These are phyloP conservation scores for Diaporthe citriasiana DNA, from an alignment of 2,329 filamentous ascomycete species.

Conservation along the genomic window DNA sequence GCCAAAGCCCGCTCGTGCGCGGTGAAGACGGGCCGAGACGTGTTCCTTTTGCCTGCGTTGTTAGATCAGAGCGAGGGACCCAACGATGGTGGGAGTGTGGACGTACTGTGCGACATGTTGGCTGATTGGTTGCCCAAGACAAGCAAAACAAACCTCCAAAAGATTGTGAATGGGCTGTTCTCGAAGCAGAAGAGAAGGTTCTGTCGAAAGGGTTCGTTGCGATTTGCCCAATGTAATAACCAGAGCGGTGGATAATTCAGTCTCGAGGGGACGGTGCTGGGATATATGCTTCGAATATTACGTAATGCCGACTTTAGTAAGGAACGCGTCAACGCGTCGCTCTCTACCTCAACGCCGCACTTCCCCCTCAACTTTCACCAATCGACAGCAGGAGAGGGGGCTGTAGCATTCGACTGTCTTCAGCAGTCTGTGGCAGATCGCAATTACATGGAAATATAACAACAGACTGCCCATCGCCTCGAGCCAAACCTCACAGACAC, in stretches of 20 bases:
- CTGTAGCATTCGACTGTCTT: not conserved
- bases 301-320: slow-evolving; percentile 21
- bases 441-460: slow-evolving; percentile 10
- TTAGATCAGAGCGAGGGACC: slow-evolving; percentile 39
- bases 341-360: not conserved
- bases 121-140: not conserved
- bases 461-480: not conserved
- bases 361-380: not conserved
- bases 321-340: slow-evolving; percentile 31
- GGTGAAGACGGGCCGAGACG: slow-evolving; percentile 93
- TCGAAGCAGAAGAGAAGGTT: too few species aligned
- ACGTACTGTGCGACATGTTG: slow-evolving; percentile 63
- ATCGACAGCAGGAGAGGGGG: not conserved
- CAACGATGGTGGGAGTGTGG: not conserved
- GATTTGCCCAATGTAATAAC: not conserved
- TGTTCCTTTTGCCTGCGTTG: slow-evolving; percentile 82
- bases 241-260: too few species aligned
- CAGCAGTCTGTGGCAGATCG: not conserved
- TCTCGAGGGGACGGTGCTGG: not conserved
- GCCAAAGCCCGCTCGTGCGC: slow-evolving; percentile 89
- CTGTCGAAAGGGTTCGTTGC: not conserved
- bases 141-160: not conserved
- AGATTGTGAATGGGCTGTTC: too few species aligned
- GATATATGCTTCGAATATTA: not conserved
- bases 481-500: not conserved